Percentiles rank a stretch among this genome's conserved stretches.
Evolutionary conservation across 2,329 filamentous ascomycete species (phyloP).

Genomic region (Pestalotiopsis sp.): DNA sequence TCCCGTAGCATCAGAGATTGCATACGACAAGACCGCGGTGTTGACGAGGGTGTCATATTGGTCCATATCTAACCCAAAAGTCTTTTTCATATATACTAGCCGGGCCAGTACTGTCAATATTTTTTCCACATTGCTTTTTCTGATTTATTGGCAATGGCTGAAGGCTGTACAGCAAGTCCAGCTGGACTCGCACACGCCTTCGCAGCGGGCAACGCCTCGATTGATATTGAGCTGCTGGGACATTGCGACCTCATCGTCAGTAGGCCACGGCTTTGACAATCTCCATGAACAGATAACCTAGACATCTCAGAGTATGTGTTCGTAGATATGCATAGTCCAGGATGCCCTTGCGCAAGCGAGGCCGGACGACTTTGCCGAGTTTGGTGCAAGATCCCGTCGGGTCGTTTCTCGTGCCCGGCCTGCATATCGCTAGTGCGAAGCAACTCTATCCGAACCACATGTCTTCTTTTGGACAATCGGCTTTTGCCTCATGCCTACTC

Average conservation of each 20-base stretch:
- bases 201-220: too few species aligned
- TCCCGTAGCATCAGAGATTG: background rate
- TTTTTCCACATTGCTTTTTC: background rate
- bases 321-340: conserved; percentile 1
- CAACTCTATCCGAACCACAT: conserved; percentile 8
- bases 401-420: background rate
- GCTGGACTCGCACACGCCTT: too few species aligned
- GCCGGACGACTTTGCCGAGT: conserved; percentile 4
- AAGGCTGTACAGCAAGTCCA: too few species aligned
- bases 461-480: background rate
- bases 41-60: background rate
- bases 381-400: background rate
- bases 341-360: conserved; percentile 8
- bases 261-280: too few species aligned
- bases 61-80: background rate
- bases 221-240: too few species aligned
- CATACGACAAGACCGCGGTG: background rate
- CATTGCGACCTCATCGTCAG: too few species aligned
- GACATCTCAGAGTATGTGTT: background rate
- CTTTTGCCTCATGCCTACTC: too few species aligned
- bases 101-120: background rate
- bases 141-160: background rate
- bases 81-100: background rate
- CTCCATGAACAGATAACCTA: background rate
- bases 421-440: conserved; percentile 1